Evolutionary conservation across 257 asterid genomes (phyloP).

Genomic region (Gardenia jasminoides): DNA sequence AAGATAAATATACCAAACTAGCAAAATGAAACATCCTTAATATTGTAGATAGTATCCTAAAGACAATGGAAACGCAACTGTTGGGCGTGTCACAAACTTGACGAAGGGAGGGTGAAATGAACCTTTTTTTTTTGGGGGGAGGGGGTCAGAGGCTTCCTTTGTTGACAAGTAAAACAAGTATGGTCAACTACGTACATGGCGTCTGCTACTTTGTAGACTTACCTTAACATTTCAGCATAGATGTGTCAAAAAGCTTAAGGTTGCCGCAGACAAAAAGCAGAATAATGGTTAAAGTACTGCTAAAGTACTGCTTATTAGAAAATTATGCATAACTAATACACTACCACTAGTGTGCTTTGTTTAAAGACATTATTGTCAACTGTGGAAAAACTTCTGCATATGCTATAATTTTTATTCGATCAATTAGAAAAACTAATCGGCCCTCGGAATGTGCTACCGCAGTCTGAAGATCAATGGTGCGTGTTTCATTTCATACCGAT

Average conservation of each 20-base stretch:
- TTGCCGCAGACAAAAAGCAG: background rate
- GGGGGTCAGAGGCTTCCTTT: slow-evolving; percentile 25
- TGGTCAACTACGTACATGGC: slow-evolving; percentile 21
- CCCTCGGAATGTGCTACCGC: background rate
- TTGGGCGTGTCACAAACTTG: too few relatives aligned
- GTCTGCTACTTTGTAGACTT: slow-evolving; percentile 21
- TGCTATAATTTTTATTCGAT: background rate
- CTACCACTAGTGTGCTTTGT: background rate
- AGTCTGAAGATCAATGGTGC: background rate
- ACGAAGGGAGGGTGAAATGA: background rate
- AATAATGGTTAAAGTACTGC: background rate
- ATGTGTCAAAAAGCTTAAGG: background rate
- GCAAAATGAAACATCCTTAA: too few relatives aligned
- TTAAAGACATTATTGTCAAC: background rate
- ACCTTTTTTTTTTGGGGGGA: too few relatives aligned
- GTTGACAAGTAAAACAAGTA: slow-evolving; percentile 27
- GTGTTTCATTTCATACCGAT: background rate
- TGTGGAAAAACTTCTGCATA: background rate
- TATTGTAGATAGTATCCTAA: too few relatives aligned
- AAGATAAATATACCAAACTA: too few relatives aligned
- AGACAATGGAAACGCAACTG: too few relatives aligned
- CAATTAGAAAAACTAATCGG: background rate
- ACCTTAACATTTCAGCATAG: background rate
- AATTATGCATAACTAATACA: background rate
- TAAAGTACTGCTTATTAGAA: background rate